A percentile compares a stretch with the other conserved stretches of the same genome.
These are phyloP conservation scores for Ottelia alismoides DNA, from an alignment of 106 monocot genomes.

Conservation along the genomic window DNA sequence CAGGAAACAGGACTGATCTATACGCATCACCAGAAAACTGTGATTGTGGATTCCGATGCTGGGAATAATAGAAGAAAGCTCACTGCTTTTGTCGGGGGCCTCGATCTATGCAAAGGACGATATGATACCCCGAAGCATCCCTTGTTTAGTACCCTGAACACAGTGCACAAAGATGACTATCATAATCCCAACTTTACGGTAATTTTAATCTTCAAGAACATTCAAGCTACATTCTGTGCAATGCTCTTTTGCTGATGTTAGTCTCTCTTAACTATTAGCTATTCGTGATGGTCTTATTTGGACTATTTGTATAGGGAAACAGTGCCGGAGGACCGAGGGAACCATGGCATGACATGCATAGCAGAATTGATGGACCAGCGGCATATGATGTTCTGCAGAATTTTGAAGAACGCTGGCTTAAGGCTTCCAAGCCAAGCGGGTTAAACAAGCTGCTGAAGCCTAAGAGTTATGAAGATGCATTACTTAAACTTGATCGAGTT, in stretches of 20 bases:
- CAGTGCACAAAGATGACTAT: constrained; percentile 77
- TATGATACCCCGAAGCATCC: constrained; percentile 57
- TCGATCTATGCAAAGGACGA: too few relatives aligned
- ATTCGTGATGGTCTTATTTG: too few relatives aligned
- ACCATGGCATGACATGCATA: constrained; percentile 82
- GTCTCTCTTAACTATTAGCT: too few relatives aligned
- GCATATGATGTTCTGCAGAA: too few relatives aligned
- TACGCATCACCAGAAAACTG: too few relatives aligned
- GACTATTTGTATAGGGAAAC: too few relatives aligned
- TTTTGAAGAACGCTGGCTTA: constrained; percentile 73
- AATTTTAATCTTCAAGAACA: constrained; percentile 8
- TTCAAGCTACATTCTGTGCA: too few relatives aligned
- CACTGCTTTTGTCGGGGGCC: constrained; percentile 78
- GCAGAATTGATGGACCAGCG: too few relatives aligned
- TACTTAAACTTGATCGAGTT: constrained; percentile 46
- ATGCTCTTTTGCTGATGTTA: too few relatives aligned
- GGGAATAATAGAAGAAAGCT: constrained; percentile 50
- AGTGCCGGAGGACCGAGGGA: constrained; percentile 52
- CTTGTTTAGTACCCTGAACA: constrained; percentile 49
- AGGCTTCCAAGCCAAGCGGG: constrained; percentile 54
- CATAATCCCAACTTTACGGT: constrained; percentile 68
- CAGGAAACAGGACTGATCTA: constrained; percentile 67
- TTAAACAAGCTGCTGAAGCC: constrained; percentile 27
- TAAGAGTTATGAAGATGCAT: constrained; percentile 43
- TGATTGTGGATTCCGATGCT: constrained; percentile 71